phyloP scores from a whole-genome alignment of 805 yeast species.

The Pichia heedii region DNA sequence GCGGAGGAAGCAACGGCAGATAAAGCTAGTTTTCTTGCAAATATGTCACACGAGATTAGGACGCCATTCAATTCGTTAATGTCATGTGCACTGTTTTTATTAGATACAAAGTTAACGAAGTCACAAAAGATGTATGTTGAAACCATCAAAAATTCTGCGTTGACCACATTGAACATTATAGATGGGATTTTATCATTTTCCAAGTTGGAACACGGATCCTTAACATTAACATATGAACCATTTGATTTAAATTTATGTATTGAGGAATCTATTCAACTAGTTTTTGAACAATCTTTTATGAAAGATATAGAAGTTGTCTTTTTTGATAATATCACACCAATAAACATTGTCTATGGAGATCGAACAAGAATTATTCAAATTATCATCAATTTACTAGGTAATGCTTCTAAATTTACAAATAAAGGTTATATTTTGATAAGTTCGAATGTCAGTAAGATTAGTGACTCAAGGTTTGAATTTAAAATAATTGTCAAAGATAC shows the following conservation, averaged over 20 bases:
- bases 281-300: constrained; percentile 38
- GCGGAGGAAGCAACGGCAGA: constrained; percentile 49
- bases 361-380: constrained; percentile 42
- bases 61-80: constrained; percentile 47
- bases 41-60: constrained; percentile 50
- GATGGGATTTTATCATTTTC: constrained; percentile 48
- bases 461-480: constrained; percentile 32
- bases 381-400: constrained; percentile 42
- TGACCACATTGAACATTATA: constrained; percentile 42
- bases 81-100: constrained; percentile 39
- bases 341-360: constrained; percentile 37
- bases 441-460: constrained; percentile 20
- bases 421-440: constrained; percentile 35
- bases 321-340: constrained; percentile 32
- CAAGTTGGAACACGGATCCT: constrained; percentile 47
- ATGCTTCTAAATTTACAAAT: constrained; percentile 43
- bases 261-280: constrained; percentile 39
- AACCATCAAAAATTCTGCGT: constrained; percentile 41
- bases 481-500: constrained; percentile 37
- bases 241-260: constrained; percentile 37
- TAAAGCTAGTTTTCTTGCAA: constrained; percentile 44
- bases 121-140: constrained; percentile 44
- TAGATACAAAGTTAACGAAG: constrained; percentile 37
- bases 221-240: constrained; percentile 34
- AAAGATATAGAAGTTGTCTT: constrained; percentile 38